These are phyloP conservation scores for Penicillium paradoxum DNA, from an alignment of 495 filamentous ascomycete species.

Conservation along the genomic window DNA sequence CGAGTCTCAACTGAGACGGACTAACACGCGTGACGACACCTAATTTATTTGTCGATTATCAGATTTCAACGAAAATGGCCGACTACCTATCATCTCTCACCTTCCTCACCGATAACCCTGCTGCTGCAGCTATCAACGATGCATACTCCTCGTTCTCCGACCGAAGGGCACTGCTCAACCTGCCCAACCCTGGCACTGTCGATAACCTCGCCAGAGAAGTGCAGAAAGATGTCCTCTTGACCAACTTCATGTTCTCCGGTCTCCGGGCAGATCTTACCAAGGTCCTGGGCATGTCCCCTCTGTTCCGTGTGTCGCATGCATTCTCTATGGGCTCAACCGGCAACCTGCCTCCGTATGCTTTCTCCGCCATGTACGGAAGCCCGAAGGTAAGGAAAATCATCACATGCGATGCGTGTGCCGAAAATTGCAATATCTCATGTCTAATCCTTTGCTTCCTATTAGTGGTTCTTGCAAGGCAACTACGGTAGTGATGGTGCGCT, in stretches of 20 bases:
- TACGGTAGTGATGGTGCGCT: constrained; percentile 85
- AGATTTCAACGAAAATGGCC: constrained; percentile 34
- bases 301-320: constrained; percentile 96
- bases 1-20: constrained; percentile 18
- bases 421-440: background rate
- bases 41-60: constrained; percentile 15
- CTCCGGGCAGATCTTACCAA: constrained; percentile 94
- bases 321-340: constrained; percentile 87
- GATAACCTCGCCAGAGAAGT: constrained; percentile 91
- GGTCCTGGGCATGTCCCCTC: constrained; percentile 81
- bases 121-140: constrained; percentile 64
- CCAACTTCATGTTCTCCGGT: constrained; percentile 91
- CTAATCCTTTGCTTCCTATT: constrained; percentile 8
- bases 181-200: constrained; percentile 86
- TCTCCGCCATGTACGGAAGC: constrained; percentile 88
- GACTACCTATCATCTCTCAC: constrained; percentile 52
- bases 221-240: constrained; percentile 88
- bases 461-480: constrained; percentile 95
- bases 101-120: constrained; percentile 67
- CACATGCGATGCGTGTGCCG: background rate
- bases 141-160: constrained; percentile 79
- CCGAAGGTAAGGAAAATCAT: constrained; percentile 63
- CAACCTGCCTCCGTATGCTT: constrained; percentile 82
- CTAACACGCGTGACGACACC: constrained; percentile 24
- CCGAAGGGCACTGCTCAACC: constrained; percentile 76